Evolutionary conservation across 345 rosid genomes (phyloP).

Genomic region (Brassica carinata): DNA sequence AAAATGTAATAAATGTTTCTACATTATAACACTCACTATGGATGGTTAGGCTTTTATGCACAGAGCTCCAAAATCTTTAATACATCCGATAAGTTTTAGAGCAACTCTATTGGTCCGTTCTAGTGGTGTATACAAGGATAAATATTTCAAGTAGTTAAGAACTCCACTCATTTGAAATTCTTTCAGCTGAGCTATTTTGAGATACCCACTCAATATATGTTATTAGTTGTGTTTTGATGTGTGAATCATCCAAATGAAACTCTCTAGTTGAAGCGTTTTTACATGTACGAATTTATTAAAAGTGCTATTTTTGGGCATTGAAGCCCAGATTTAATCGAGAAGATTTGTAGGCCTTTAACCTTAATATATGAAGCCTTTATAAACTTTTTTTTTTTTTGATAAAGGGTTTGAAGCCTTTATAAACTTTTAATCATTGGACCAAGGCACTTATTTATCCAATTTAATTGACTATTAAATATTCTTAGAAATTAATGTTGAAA

Average conservation of each 20-base stretch:
- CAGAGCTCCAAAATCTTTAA: too few relatives aligned
- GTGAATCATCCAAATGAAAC: not conserved
- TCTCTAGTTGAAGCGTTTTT: not conserved
- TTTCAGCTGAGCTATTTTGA: not conserved
- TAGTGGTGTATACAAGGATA: too few relatives aligned
- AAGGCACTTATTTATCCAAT: not conserved
- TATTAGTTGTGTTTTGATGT: not conserved
- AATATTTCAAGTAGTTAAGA: not conserved
- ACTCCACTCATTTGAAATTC: not conserved
- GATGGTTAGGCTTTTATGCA: not conserved
- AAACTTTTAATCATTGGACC: not conserved
- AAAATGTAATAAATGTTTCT: not conserved
- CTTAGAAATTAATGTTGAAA: not conserved
- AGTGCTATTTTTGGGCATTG: not conserved
- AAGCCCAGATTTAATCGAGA: not conserved
- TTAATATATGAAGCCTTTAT: too few relatives aligned
- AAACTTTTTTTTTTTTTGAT: too few relatives aligned
- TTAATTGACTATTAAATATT: not conserved
- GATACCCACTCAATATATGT: not conserved
- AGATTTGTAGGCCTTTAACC: too few relatives aligned
- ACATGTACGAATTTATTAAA: not conserved
- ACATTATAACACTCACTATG: not conserved
- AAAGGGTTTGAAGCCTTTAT: too few relatives aligned
- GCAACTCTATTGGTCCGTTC: not conserved
- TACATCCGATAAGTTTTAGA: not conserved